phyloP scores from a whole-genome alignment of 148 eudicot genomes.

The Chenopodium berlandieri region DNA sequence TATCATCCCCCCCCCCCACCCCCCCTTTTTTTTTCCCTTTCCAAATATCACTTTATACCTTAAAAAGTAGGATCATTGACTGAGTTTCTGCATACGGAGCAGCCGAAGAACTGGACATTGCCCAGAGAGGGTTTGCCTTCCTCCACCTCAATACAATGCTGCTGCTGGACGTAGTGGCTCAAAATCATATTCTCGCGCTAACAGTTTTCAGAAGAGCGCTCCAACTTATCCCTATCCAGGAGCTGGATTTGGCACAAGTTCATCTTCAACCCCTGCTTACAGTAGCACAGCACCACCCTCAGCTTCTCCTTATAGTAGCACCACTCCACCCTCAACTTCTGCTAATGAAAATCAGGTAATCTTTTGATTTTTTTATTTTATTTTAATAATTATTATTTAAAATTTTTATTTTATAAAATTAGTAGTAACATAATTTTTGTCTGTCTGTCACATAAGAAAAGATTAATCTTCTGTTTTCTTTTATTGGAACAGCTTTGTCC shows the following conservation, averaged over 20 bases:
- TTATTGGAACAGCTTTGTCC: constrained; percentile 60
- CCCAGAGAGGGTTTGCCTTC: constrained; percentile 71
- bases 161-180: constrained; percentile 38
- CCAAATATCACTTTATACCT: neutral
- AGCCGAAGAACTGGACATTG: constrained; percentile 56
- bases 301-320: neutral
- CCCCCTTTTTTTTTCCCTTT: neutral
- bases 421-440: neutral
- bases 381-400: no score
- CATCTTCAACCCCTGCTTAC: constrained; percentile 26
- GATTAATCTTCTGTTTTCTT: neutral
- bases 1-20: neutral
- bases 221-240: constrained; percentile 38
- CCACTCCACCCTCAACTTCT: constrained; percentile 38
- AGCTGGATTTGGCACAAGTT: constrained; percentile 28
- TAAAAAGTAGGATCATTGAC: neutral
- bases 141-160: constrained; percentile 69
- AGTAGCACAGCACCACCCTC: constrained; percentile 36
- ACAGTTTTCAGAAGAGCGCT: constrained; percentile 51
- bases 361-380: neutral
- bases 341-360: constrained; percentile 62
- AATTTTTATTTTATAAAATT: neutral
- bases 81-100: constrained; percentile 25
- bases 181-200: constrained; percentile 47
- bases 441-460: neutral